Base-by-base conservation (phyloP, 345 rosid genomes). In the Excoecaria agallocha region DNA sequence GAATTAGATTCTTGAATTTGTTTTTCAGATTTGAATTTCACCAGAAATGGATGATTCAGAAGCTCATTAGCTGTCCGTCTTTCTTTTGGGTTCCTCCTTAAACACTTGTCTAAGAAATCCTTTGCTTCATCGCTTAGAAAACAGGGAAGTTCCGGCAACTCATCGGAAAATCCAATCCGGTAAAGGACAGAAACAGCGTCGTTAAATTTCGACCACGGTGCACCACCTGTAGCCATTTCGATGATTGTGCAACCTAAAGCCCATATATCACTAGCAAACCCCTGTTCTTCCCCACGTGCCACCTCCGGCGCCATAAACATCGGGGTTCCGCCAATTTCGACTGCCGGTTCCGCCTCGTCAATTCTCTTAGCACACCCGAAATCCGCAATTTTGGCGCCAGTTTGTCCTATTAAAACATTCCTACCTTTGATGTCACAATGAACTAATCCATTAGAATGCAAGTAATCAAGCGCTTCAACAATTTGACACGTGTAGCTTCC, bases 231-330 rank as follows among this genome's bases (percentile, higher is more conserved):
- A 0, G 88, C 87, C 98, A 93, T 93, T 81, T 93, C 98, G 6
- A 93, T 78, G 46, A 90, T 73, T 49, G 93, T 87, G 80, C 98
- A 93, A 16, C 96, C 98, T 30, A 89, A n/a, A 20, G 88, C 85
- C 96, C 98, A 90, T 3, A 91, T 61, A 68, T 90, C 98, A 55
- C 87, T 75, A 5, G 88, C 78, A 25, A 58, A 57, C 77, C 94
- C 89, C 83, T 90, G 96, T 52, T 85, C 85, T 56, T 87, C 93
- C 45, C 96, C 96, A 72, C 94, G 91, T 69, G 96, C 96, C 80
- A 80, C 93, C 86, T 93, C 96, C 0, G 97, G 94, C 0, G 94
- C 89, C 97, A 90, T 93, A 69, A 87, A 93, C 79, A 80, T 85
- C 43, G 93, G 94, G 2, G 93, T 88, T 48, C 97, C 94, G 6